Evolutionary conservation across 169 alveolate genomes (phyloP), one percentile per base, ranked within the genome.

Genomic region (Theileria annulata): DNA sequence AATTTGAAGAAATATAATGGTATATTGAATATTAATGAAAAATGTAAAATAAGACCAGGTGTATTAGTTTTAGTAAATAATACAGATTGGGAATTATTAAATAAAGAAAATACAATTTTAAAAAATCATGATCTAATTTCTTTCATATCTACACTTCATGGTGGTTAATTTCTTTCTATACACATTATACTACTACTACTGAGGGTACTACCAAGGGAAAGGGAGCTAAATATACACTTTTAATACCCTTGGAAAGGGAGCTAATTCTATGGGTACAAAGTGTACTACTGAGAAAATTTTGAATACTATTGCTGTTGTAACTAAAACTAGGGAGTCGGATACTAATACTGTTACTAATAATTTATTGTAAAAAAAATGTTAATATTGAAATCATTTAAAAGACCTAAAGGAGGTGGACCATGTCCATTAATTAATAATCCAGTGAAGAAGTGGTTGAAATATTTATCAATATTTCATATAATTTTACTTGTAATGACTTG

Each of bases 111-210:
- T 48, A 92, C 92, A 54, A 75, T 70, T 47, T 59, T 96, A 31
- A 79, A 90, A 76, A 86, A 94, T 71, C 88, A 87, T 58, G 97
- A 95, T 77, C 83, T 76, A 60, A 88, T 96, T 27, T 87, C 97
- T 19, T 96, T 96, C 71, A 94, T 96, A n/a, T 92, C 97, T n/a
- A 95, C 99, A n/a, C 86, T 96, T 59, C 99, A 96, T 81, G 99
- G 99, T 27, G 99, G 99, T 0, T 96, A 91, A 49, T 3, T 69
- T 69, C 5, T 69, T 49, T 8, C 27, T 12, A 6, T 58, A 17
- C 48, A 71, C 67, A 25, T n/a, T n/a, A n/a, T n/a, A n/a, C n/a
- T 54, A 23, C 15, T 42, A 54, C 21, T 25, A 54, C 31, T 54
- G 31, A 17, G 77, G 48, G 9, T 47, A 47, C 56, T 15, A 47